phyloP scores from a whole-genome alignment of 768 basidiomycete genomes.

The Neoboletus subvelutipes region DNA sequence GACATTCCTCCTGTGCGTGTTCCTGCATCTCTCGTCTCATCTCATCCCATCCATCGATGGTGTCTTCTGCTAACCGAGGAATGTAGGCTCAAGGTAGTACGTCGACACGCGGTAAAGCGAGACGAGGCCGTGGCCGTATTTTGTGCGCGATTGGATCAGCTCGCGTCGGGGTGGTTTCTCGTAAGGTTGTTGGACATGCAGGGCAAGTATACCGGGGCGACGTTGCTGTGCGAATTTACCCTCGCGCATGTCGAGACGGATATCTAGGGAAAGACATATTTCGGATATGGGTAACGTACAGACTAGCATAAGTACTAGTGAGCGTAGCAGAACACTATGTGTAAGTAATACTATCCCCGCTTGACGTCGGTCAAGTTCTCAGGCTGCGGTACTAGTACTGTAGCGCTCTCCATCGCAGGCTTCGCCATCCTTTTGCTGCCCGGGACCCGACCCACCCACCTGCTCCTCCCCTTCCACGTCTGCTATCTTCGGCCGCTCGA shows the following conservation, averaged over 20 bases:
- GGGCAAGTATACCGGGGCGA: conserved; percentile 41
- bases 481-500: too few relatives aligned
- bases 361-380: too few relatives aligned
- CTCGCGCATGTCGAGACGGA: neutral
- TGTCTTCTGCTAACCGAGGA: neutral
- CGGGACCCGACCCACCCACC: too few relatives aligned
- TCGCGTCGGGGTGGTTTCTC: conserved; percentile 49
- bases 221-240: conserved; percentile 31
- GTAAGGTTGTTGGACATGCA: conserved; percentile 49
- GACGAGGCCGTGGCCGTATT: conserved; percentile 52
- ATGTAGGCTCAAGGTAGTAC: conserved; percentile 10
- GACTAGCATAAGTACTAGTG: too few relatives aligned
- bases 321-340: neutral
- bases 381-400: too few relatives aligned
- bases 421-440: too few relatives aligned
- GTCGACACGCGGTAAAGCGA: conserved; percentile 41
- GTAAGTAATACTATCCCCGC: neutral
- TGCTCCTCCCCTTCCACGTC: too few relatives aligned
- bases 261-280: neutral
- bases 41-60: neutral
- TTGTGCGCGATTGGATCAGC: conserved; percentile 48
- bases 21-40: neutral
- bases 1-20: conserved; percentile 49
- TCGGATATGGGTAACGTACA: neutral
- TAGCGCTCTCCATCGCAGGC: too few relatives aligned